phyloP scores from a whole-genome alignment of 2,329 filamentous ascomycete species.

The Monilinia aucupariae region DNA sequence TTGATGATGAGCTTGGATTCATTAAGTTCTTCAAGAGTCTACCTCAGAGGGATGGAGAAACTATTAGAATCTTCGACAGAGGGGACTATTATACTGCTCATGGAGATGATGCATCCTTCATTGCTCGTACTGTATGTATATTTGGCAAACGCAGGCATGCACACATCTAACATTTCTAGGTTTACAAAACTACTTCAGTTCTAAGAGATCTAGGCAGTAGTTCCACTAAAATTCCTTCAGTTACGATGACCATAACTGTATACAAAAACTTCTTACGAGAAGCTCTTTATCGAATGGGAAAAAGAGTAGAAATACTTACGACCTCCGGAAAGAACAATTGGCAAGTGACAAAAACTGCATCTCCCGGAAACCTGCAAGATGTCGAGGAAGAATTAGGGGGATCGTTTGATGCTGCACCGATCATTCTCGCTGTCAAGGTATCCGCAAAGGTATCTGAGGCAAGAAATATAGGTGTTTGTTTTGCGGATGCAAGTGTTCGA shows the following conservation, averaged over 20 bases:
- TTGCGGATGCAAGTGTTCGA: slow-evolving; percentile 92
- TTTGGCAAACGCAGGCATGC: background rate
- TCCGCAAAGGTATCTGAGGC: slow-evolving; percentile 81
- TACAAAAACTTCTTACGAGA: slow-evolving; percentile 95
- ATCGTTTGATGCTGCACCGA: slow-evolving; percentile 81
- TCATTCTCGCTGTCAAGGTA: slow-evolving; percentile 92
- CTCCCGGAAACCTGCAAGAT: slow-evolving; percentile 92
- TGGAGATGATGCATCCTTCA: slow-evolving; percentile 76
- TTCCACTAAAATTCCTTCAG: slow-evolving; percentile 80
- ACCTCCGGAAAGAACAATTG: slow-evolving; percentile 78
- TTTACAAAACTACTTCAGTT: slow-evolving; percentile 97
- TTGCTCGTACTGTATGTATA: slow-evolving; percentile 62
- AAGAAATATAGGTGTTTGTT: slow-evolving; percentile 87
- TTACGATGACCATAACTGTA: slow-evolving; percentile 91
- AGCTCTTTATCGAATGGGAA: slow-evolving; percentile 84
- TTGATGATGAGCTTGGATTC: slow-evolving; percentile 95
- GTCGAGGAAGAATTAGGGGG: slow-evolving; percentile 94
- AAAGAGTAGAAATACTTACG: slow-evolving; percentile 85
- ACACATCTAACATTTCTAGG: slow-evolving; percentile 41
- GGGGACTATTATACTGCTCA: slow-evolving; percentile 96
- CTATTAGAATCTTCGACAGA: slow-evolving; percentile 86
- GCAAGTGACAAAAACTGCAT: slow-evolving; percentile 88
- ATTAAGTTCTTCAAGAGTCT: slow-evolving; percentile 95
- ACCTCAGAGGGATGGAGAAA: slow-evolving; percentile 62
- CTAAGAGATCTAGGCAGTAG: slow-evolving; percentile 83